Base-by-base conservation (phyloP, 2,329 filamentous ascomycete species). In the Claviceps purpurea region DNA sequence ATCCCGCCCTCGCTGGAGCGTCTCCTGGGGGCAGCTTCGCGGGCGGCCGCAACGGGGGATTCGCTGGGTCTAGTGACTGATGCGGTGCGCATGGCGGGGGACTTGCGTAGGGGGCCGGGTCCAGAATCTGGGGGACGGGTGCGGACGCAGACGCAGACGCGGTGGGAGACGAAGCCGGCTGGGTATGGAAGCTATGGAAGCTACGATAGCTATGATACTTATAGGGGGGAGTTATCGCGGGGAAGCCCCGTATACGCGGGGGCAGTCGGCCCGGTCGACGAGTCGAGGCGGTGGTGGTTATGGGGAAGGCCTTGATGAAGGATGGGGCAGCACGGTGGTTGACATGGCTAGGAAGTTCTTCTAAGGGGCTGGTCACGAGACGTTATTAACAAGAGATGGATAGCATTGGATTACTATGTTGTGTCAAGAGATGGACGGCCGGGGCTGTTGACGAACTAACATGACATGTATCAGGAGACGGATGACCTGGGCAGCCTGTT, bases 1-100 rank as follows among this genome's bases (percentile, higher is more conserved):
- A 68, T 95, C 57, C 90, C 90, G 1, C 73, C 74, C 5, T 68
- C 73, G 13, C 63, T 89, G 54, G 74, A 81, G 69, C 72, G 73
- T 61, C 72, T 80, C 73, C 65, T 83, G 38, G 77, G 77, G 57
- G 58, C 76, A 53, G 77, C 77, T 44, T 72, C 70, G 11, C 70
- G 69, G 50, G 75, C 75, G 47, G 72, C 72, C 47, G 72, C 72
- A 47, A 63, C 68, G 2, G 74, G 76, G 47, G 72, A 72, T 56
- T 65, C 70, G 7, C 57, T 73, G 34, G 76, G 77, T 16, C 64
- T 79, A 34, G 71, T 79, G 41, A 69, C 74, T 56, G 77, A 81
- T 60, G 77, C 77, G 44, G 70, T 79, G 52, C 70, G 72, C 59
- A 75, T 80, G 73, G 76, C 75, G 5, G 66, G 67, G 39, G 67